Evolutionary conservation across 176 grass and related monocot genomes (phyloP).

Genomic region (Eragrostis curvula): DNA sequence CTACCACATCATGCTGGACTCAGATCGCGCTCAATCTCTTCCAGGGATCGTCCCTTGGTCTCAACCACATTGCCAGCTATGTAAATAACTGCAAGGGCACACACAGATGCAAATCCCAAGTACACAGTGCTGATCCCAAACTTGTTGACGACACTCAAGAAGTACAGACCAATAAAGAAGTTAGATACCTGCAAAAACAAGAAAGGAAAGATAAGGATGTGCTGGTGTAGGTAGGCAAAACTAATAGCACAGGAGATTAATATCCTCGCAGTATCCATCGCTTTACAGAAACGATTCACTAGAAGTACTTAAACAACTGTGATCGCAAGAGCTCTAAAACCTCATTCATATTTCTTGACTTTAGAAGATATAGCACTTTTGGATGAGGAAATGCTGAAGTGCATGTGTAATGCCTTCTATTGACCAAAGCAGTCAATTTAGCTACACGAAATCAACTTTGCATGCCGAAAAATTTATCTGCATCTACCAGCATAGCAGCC

Average conservation of each 20-base stretch:
- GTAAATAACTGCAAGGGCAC: slow-evolving; percentile 80
- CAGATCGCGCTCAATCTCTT: slow-evolving; percentile 89
- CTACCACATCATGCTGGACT: slow-evolving; percentile 36
- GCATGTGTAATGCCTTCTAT: background rate
- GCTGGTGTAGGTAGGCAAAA: slow-evolving; percentile 5
- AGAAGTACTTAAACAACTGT: background rate
- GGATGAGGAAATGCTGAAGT: background rate
- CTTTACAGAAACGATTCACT: background rate
- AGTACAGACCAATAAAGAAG: slow-evolving; percentile 96
- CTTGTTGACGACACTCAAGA: slow-evolving; percentile 88
- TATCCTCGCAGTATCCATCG: background rate
- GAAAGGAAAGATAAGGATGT: background rate
- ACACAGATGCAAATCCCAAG: slow-evolving; percentile 84
- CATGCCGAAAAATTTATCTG: background rate
- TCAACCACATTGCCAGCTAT: slow-evolving; percentile 88
- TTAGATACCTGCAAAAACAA: slow-evolving; percentile 69
- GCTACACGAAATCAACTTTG: background rate
- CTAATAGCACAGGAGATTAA: background rate
- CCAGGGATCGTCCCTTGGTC: slow-evolving; percentile 87
- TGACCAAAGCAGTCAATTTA: background rate
- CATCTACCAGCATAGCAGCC: background rate
- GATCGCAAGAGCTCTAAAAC: background rate
- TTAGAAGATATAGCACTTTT: background rate
- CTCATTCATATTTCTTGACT: background rate
- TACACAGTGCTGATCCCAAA: slow-evolving; percentile 88